Base-by-base conservation (phyloP, 352 stramenopile genomes). In the Phytophthora hibernalis region DNA sequence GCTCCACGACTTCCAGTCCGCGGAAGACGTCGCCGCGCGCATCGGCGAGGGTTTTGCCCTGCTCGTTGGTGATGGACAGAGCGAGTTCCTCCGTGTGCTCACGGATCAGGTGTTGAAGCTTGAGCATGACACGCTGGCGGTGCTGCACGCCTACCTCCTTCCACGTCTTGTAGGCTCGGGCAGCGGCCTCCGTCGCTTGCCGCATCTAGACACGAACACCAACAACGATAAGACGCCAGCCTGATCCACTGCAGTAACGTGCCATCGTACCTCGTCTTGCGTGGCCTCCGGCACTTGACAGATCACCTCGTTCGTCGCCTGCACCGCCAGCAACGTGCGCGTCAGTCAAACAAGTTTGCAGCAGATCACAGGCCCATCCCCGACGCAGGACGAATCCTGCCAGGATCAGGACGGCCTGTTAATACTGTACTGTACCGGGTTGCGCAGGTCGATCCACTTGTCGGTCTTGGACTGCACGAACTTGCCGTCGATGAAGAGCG, bases 1-100 rank as follows among this genome's bases (percentile, higher is more conserved):
- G 77, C 65, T 93, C 82, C 35, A 95, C 82, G 47, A 96, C 82
- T 63, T 92, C 80, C n/a, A 99, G 80, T 20, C 97, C 97, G 42
- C 97, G 91, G 83, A 98, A 99, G 43, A 99, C 89, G 75, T 99
- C 97, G n/a, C 97, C 97, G 52, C 86, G 85, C 20, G 97, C 97
- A 79, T 99, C 97, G 8, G 92, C 80, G 16, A 98, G 65, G 0
- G 95, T 98, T 72, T 98, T 99, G 45, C 85, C 87, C 71, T 89
- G 77, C 68, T 99, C 97, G 45, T 87, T 76, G 18, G 95, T 99
- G 73, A 99, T 99, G 54, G 89, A 97, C 33, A 94, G 75, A 1
- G 96, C 97, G 15, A 99, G 77, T 55, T 99, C 96, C 49, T 98
- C 94, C 31, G 87, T 98, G 74, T 98, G 79, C 28, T 98, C 87